phyloP scores from a whole-genome alignment of 2,329 filamentous ascomycete species.

The Immersiporthe knoxdaviesiana region DNA sequence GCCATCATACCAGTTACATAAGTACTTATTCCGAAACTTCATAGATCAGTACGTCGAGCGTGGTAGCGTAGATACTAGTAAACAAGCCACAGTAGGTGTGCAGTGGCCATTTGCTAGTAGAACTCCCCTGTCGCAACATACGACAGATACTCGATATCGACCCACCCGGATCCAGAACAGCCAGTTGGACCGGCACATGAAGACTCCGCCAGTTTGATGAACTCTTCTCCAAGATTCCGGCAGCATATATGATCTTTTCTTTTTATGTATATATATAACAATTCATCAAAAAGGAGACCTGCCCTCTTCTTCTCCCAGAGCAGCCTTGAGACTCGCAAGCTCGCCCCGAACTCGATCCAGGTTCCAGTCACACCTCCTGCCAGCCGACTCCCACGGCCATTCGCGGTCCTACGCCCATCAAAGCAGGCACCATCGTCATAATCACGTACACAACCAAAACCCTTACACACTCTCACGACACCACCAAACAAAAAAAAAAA shows the following conservation, averaged over 20 bases:
- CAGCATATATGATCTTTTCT: slow-evolving; percentile 2
- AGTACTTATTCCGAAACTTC: too few species aligned
- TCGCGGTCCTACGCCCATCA: not conserved
- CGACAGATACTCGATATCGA: not conserved
- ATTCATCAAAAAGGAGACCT: not conserved
- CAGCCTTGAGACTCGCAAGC: not conserved
- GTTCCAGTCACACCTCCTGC: not conserved
- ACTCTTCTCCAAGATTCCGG: not conserved
- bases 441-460: not conserved
- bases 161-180: not conserved
- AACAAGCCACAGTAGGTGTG: not conserved
- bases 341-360: not conserved
- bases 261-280: not conserved
- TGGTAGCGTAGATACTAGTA: not conserved
- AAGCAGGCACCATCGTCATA: not conserved
- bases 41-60: too few species aligned
- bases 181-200: not conserved
- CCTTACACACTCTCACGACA: not conserved
- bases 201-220: not conserved
- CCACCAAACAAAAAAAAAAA: too few species aligned
- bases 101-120: not conserved
- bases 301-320: not conserved
- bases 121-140: slow-evolving; percentile 4
- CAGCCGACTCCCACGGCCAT: not conserved
- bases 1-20: too few species aligned